Evolutionary conservation across 1,139 yeast genomes (phyloP).

Genomic region (Meyerozyma smithsonii): DNA sequence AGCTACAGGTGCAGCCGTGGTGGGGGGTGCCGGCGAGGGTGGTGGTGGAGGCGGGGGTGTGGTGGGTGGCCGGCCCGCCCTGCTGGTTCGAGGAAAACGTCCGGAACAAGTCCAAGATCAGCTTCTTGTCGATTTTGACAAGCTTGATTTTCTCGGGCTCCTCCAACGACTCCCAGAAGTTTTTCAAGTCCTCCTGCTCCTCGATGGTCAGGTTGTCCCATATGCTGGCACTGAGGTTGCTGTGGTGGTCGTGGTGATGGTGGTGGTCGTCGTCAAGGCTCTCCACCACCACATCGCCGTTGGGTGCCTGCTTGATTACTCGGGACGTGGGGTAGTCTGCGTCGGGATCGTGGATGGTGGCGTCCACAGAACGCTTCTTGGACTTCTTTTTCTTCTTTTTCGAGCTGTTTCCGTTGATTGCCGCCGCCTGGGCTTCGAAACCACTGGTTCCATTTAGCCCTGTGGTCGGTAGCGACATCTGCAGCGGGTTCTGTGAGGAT

Average conservation of each 20-base stretch:
- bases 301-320: conserved; percentile 65
- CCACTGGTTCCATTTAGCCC: conserved; percentile 8
- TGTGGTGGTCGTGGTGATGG: conserved; percentile 8
- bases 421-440: conserved; percentile 2
- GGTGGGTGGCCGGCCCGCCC: conserved; percentile 7
- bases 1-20: conserved; percentile 59
- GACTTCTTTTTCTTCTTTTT: conserved; percentile 23
- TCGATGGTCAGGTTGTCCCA: conserved; percentile 60
- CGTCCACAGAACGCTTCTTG: conserved; percentile 20
- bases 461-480: conserved; percentile 4
- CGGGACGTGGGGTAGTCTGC: conserved; percentile 70
- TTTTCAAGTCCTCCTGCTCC: conserved; percentile 53
- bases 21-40: conserved; percentile 6
- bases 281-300: conserved; percentile 70
- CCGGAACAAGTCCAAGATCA: conserved; percentile 61
- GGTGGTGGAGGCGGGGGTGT: conserved; percentile 8
- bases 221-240: conserved; percentile 22
- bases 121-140: conserved; percentile 64
- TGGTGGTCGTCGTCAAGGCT: conserved; percentile 31
- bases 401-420: conserved; percentile 25
- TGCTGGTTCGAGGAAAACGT: neutral
- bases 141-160: conserved; percentile 58
- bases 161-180: conserved; percentile 68
- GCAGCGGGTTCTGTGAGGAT: conserved; percentile 5
- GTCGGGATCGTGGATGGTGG: conserved; percentile 50